Base-by-base conservation (phyloP, 1,139 yeast species). In the Martiniozyma asiatica region DNA sequence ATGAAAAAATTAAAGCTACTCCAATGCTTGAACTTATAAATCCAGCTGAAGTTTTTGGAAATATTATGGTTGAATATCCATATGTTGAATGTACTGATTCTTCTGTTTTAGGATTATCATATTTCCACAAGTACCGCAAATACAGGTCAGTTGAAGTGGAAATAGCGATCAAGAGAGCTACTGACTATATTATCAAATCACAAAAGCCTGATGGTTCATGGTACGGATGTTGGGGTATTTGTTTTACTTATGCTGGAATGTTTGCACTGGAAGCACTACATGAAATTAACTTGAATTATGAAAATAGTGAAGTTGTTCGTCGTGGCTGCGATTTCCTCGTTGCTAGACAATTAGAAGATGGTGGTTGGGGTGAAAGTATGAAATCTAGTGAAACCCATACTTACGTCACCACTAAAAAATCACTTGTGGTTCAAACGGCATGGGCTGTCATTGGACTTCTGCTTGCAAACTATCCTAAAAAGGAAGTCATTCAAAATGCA, bases 161-260 rank as follows among this genome's bases (percentile, higher is more conserved):
- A 30, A 47, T 59, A 21, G 75, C 95, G 0, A 79, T 92, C 27
- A 62, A 68, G 4, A 65, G 73, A 34, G 97, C 96, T 0, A 65
- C 82, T 11, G 56, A 66, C 4, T 92, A 77, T 46, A 82, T 92
- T 28, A 68, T 68, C 31, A 53, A 60, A 4, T 68, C 68, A 2
- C 98, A 92, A 53, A 61, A 65, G 26, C 48, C 51, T 0, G 95
- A 89, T 51, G 99, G 99, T 0, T 76, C 94, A 8, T 92, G 98
- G 97, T 92, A 87, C 51, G 99, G 99, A 1, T 76, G 87, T 25
- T 92, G 99, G 99, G 99, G 98, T 25, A 78, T 92, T 8, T 92
- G 99, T 50, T 85, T 68, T 50, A 82, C 96, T 0, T 92, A 92
- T 55, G 97, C 98, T 0, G 80, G 89, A 2, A 92, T 92, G 98